Evolutionary conservation across 2,329 filamentous ascomycete genomes (phyloP), one percentile per base, ranked within the genome.

Genomic region (Mycosphaerella sp.): DNA sequence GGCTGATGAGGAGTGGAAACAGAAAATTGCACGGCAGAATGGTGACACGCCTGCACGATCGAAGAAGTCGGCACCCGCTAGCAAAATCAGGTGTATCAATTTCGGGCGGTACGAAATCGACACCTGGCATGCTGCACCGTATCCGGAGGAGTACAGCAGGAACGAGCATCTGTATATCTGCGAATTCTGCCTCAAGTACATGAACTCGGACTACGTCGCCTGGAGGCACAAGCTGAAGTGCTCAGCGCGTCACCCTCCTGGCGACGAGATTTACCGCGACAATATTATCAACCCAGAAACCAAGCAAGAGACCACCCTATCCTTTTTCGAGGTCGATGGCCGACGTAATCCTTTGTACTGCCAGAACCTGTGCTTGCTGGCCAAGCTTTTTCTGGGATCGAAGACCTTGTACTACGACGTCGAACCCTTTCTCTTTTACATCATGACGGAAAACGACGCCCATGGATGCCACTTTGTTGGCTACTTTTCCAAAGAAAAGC

Each of bases 401-500:
- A 98, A 98, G 71, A 98, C 93, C 0, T 79, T 97, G 3, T 97
- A 97, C 75, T 97, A 97, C 73, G 92, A 97, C 66, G 92, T 97
- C 1, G 92, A 97, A 62, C 93, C 92, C 0, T 97, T 97, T 69
- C 73, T 97, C 6, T 97, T 97, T 74, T 97, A 97, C 69, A 91
- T 96, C 64, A 88, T 97, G 74, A 95, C 90, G 61, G 93, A 95
- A 64, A 92, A 91, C 63, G 88, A 96, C 66, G 86, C 93, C 53
- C 81, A 86, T 14, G 92, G 92, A 14, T 96, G 93, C 67, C 93
- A 96, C 69, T 93, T 98, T 62, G 92, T 97, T 26, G 93, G 93
- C n/a, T 98, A 98, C 69, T 98, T 98, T 66, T 97, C 93, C 48
- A 98, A 98, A 70, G 93, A 98, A 73, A 98, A 98, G 73, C 81